Evolutionary conservation across 176 grass and related monocot genomes (phyloP), one percentile per base, ranked within the genome.

Genomic region (Aegilops longissima): DNA sequence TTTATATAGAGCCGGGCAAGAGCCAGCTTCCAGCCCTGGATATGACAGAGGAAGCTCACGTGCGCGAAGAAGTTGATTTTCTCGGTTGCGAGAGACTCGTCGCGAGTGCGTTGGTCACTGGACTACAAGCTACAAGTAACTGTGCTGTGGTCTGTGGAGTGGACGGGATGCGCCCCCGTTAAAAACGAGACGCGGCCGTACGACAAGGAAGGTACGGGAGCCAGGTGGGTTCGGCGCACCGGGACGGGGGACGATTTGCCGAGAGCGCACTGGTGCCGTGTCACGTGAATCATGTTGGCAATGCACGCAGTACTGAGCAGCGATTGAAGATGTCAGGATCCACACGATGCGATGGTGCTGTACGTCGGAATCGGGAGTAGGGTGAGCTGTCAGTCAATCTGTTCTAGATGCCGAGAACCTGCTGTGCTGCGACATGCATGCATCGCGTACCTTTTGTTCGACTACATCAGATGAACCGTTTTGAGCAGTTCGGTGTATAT

Each of bases 281-380:
- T 68, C 89, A 91, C 87, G 85, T 84, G 80, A 87, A 84, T 79
- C 89, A 84, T 59, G 84, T 71, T 47, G 39, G 71, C 40, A 29
- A 47, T 42, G 71, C n/a, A 74, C 6, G 69, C 18, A 42, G 35
- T 72, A 21, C 56, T 59, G 69, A 72, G 20, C 3, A 23, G 54
- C 8, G 31, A 16, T 31, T 61, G 74, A 52, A 38, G 67, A 36
- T 34, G 8, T 31, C 63, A 51, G 39, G 8, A 42, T 10, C 38
- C 38, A 39, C 38, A 39, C 33, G 33, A 34, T 34, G 33, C 38
- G 38, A 2, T 42, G 9, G 8, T 47, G 27, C 6, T 9, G 39
- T 42, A 42, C 2, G 40, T 42, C 40, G 40, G 40, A 13, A 13
- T 47, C 18, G 17, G 6, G 56, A 59, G 14, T 13, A 6, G 8